These are phyloP conservation scores for Euphorbia peplus DNA, from an alignment of 345 rosid species.

Conservation along the genomic window DNA sequence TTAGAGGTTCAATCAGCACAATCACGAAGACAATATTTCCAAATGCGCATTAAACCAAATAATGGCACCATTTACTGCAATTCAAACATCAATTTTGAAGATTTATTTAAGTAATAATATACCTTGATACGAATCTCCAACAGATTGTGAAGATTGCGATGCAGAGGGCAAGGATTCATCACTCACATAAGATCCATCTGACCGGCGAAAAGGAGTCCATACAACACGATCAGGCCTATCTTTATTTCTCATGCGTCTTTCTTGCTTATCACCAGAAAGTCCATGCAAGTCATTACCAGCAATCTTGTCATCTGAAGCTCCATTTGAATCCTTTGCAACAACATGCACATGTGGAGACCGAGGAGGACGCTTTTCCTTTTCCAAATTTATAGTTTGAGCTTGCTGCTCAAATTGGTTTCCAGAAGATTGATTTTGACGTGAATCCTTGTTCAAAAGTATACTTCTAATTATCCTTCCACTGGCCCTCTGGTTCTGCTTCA, in stretches of 20 bases:
- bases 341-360: conserved; percentile 33
- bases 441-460: conserved; percentile 50
- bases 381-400: conserved; percentile 29
- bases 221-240: conserved; percentile 74
- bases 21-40: not conserved
- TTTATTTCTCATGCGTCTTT: conserved; percentile 52
- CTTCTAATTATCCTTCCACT: conserved; percentile 43
- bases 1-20: not conserved
- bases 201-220: conserved; percentile 65
- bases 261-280: conserved; percentile 40
- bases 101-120: not conserved
- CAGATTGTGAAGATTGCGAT: conserved; percentile 21
- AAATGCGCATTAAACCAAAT: not conserved
- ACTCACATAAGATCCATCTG: conserved; percentile 53
- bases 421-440: conserved; percentile 37
- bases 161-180: conserved; percentile 41
- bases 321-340: conserved; percentile 44
- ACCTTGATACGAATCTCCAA: conserved; percentile 29
- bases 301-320: conserved; percentile 40
- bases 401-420: conserved; percentile 45
- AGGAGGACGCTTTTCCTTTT: conserved; percentile 50
- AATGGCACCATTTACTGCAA: not conserved
- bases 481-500: conserved; percentile 44
- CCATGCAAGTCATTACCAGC: conserved; percentile 42
- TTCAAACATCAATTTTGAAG: not conserved